Percentiles rank a stretch among this genome's conserved stretches.
Conservation (phyloP, 495 filamentous ascomycete species). For the Evansstolkia leycettana region DNA sequence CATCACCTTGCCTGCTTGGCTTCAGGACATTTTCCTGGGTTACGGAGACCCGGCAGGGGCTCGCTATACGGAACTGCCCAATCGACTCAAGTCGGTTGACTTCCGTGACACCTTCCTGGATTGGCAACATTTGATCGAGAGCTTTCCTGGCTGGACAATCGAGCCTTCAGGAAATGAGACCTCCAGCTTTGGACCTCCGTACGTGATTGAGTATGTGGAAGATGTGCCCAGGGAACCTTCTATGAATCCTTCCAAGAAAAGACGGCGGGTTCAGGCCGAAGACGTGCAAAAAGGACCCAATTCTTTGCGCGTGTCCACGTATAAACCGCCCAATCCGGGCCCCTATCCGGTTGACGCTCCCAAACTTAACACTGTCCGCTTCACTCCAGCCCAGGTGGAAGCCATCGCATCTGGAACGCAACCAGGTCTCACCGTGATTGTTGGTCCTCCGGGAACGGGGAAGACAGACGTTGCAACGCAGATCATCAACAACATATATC, state of each 20-base stretch:
- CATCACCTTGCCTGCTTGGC: slow-evolving; percentile 77
- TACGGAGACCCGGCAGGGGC: slow-evolving; percentile 87
- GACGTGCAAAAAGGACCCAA: slow-evolving; percentile 46
- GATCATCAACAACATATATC: slow-evolving; percentile 98
- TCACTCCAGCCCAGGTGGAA: slow-evolving; percentile 83
- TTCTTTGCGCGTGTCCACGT: slow-evolving; percentile 73
- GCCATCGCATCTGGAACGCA: slow-evolving; percentile 91
- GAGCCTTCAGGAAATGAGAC: slow-evolving; percentile 59
- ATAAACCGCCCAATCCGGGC: slow-evolving; percentile 80
- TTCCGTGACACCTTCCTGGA: slow-evolving; percentile 90
- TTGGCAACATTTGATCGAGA: slow-evolving; percentile 88
- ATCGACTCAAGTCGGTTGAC: slow-evolving; percentile 64
- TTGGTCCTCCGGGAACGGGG: slow-evolving; percentile 90
- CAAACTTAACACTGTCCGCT: slow-evolving; percentile 70
- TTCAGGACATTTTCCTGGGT: slow-evolving; percentile 93
- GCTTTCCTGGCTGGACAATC: slow-evolving; percentile 71
- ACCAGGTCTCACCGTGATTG: slow-evolving; percentile 86
- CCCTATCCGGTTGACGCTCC: slow-evolving; percentile 86
- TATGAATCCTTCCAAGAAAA: slow-evolving; percentile 64
- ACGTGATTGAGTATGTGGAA: slow-evolving; percentile 57
- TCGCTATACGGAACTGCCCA: slow-evolving; percentile 71
- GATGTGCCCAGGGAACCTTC: slow-evolving; percentile 27
- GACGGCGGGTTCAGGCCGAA: slow-evolving; percentile 60
- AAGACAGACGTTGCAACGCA: slow-evolving; percentile 98
- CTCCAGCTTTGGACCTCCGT: slow-evolving; percentile 75